phyloP scores from a whole-genome alignment of 2,329 filamentous ascomycete genomes.

The Phoma sp. region DNA sequence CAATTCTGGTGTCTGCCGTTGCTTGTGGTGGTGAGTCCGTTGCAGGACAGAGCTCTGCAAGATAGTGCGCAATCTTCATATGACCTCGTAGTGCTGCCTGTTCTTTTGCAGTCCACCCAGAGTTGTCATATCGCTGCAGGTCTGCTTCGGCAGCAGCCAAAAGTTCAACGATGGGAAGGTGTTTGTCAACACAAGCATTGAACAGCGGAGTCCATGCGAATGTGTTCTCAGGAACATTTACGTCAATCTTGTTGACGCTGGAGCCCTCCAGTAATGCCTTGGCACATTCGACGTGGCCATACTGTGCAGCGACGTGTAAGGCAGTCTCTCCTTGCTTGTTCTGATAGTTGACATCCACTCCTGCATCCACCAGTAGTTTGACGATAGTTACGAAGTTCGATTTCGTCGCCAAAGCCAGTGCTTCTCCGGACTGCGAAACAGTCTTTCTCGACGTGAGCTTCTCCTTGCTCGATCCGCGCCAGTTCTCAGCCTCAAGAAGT shows the following conservation, averaged over 20 bases:
- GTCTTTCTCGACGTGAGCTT: conserved; percentile 71
- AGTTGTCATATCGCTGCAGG: conserved; percentile 77
- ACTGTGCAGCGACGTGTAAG: conserved; percentile 88
- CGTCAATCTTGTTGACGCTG: conserved; percentile 72
- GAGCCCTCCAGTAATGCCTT: conserved; percentile 76
- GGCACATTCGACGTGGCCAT: conserved; percentile 83
- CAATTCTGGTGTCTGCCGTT: conserved; percentile 36
- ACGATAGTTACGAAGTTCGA: conserved; percentile 87
- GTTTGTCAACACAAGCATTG: conserved; percentile 89
- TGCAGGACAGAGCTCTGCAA: conserved; percentile 65
- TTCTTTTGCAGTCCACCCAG: conserved; percentile 93
- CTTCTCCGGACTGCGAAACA: conserved; percentile 84
- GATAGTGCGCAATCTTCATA: conserved; percentile 75
- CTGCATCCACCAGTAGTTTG: conserved; percentile 84
- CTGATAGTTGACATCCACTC: conserved; percentile 91
- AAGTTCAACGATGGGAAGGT: conserved; percentile 75
- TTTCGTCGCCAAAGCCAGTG: conserved; percentile 86
- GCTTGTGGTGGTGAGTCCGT: conserved; percentile 36
- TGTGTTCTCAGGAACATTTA: conserved; percentile 80
- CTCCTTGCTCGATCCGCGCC: conserved; percentile 69
- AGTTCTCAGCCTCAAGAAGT: conserved; percentile 81
- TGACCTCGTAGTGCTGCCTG: conserved; percentile 92
- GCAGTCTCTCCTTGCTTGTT: conserved; percentile 91
- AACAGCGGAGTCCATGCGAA: conserved; percentile 97
- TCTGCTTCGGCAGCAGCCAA: conserved; percentile 82